phyloP scores from a whole-genome alignment of 2,329 filamentous ascomycete species.

The Neobulgaria alba region DNA sequence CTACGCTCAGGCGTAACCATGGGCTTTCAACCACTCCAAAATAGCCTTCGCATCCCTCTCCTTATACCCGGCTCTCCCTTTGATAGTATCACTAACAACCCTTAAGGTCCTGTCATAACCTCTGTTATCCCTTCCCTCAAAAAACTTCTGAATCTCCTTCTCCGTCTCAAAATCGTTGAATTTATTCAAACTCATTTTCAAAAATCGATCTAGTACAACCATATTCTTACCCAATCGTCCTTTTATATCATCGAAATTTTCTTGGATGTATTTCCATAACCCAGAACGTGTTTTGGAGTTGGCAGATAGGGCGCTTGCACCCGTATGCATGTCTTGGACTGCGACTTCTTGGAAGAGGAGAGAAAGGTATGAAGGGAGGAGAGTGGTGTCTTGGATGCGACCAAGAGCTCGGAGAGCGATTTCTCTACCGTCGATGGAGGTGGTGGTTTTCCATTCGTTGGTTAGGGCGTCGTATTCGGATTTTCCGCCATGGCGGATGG shows the following conservation, averaged over 20 bases:
- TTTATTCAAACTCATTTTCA: conserved; percentile 68
- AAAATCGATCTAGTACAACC: conserved; percentile 81
- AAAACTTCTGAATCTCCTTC: conserved; percentile 76
- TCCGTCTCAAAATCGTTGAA: conserved; percentile 65
- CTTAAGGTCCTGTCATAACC: conserved; percentile 80
- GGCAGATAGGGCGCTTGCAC: conserved; percentile 60
- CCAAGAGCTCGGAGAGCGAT: conserved; percentile 72
- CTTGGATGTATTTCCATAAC: conserved; percentile 80
- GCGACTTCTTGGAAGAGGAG: conserved; percentile 81
- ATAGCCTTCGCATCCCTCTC: conserved; percentile 64
- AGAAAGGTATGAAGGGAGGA: conserved; percentile 60
- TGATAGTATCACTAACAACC: conserved; percentile 78
- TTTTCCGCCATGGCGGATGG: conserved; percentile 62
- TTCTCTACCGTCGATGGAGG: conserved; percentile 85
- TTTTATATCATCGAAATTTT: conserved; percentile 69
- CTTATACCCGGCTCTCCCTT: conserved; percentile 74
- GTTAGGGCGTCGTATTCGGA: conserved; percentile 68
- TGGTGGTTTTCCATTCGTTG: conserved; percentile 74
- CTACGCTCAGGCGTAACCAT: conserved; percentile 43
- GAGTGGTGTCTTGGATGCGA: conserved; percentile 51
- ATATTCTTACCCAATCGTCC: conserved; percentile 70
- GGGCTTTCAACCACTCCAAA: conserved; percentile 66
- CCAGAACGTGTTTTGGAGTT: conserved; percentile 66
- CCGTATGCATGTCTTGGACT: conserved; percentile 78
- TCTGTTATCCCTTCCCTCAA: conserved; percentile 74